Conservation (phyloP, 176 grass and related monocot genomes). For the Aegilops longissima region DNA sequence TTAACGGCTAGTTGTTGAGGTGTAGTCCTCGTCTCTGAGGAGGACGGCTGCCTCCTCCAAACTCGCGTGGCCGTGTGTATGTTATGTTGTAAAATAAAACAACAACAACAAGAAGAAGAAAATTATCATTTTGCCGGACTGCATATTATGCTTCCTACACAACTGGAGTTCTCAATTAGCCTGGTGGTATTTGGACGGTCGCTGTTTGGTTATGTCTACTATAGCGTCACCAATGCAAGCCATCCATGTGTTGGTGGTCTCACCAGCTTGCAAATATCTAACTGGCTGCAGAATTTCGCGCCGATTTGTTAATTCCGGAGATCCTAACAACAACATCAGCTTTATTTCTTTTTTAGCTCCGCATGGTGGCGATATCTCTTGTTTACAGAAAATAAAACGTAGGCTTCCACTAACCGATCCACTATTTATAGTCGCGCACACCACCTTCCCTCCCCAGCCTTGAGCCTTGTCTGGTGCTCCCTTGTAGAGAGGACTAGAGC, state of each 20-base stretch:
- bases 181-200: not conserved
- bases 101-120: not conserved
- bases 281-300: not conserved
- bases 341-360: not conserved
- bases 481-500: not conserved
- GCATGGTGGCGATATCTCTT: not conserved
- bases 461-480: not conserved
- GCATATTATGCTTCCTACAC: not conserved
- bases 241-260: not conserved
- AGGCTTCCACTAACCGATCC: not conserved
- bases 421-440: constrained; percentile 43
- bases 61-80: not conserved
- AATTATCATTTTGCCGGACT: not conserved
- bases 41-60: not conserved
- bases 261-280: constrained; percentile 4
- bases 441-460: not conserved
- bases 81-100: not conserved
- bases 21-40: not conserved
- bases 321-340: not conserved
- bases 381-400: not conserved
- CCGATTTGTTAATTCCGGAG: not conserved
- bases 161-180: not conserved
- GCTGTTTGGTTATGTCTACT: not conserved
- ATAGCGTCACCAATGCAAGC: not conserved
- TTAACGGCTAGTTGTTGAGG: constrained; percentile 40